A percentile compares a stretch with the other conserved stretches of the same genome.
phyloP scores from a whole-genome alignment of 129 eudicot species.

The Flaveria brownii region DNA sequence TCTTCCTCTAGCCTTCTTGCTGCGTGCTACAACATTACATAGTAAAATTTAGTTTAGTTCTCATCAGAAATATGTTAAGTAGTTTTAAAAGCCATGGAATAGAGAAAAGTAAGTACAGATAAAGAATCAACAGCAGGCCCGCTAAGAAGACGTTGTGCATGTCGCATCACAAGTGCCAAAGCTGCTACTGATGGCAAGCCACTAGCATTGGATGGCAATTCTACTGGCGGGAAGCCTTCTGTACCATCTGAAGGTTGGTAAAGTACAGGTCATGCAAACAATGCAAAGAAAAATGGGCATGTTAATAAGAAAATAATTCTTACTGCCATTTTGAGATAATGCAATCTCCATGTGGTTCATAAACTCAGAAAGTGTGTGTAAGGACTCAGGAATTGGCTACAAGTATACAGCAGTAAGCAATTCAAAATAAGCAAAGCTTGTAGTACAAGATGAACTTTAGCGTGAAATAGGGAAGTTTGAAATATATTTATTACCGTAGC shows the following conservation, averaged over 20 bases:
- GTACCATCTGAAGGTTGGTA: conserved; percentile 39
- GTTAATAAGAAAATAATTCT: not conserved
- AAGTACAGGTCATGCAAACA: conserved; percentile 2
- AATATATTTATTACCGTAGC: conserved; percentile 43
- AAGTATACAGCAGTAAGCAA: not conserved
- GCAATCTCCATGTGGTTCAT: conserved; percentile 79
- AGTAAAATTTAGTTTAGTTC: not conserved
- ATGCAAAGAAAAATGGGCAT: not conserved
- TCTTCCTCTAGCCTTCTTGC: conserved; percentile 70
- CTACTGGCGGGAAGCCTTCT: conserved; percentile 32
- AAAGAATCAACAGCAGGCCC: conserved; percentile 59
- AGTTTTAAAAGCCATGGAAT: not conserved
- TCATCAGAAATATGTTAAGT: conserved; percentile 1
- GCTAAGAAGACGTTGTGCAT: conserved; percentile 65
- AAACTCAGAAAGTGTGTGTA: conserved; percentile 70
- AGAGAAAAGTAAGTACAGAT: conserved; percentile 53
- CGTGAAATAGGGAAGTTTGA: not conserved
- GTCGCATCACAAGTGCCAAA: conserved; percentile 60
- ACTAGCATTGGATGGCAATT: conserved; percentile 57
- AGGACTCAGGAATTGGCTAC: conserved; percentile 92
- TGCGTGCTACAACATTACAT: conserved; percentile 54
- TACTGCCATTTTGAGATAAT: conserved; percentile 59
- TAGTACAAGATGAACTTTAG: not conserved
- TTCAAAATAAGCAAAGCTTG: conserved; percentile 6
- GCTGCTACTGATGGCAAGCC: conserved; percentile 72